Evolutionary conservation across 164 flowering plant species (phyloP).

Genomic region (Aristolochia fimbriata): DNA sequence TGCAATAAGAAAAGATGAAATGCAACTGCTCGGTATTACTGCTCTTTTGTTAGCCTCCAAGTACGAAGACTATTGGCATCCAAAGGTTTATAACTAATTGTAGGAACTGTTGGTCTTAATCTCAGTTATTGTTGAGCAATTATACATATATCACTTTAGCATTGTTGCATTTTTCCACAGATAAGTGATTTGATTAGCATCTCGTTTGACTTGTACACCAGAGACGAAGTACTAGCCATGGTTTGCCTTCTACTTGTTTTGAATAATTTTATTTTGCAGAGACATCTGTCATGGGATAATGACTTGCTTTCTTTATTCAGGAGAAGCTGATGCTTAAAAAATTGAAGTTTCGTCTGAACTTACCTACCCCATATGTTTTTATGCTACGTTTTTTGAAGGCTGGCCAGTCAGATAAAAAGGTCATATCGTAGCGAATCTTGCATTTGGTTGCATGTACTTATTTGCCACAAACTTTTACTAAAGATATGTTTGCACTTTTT

Average conservation of each 20-base stretch:
- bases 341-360: conserved; percentile 67
- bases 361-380: conserved; percentile 77
- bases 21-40: conserved; percentile 92
- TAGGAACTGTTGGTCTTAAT: not conserved
- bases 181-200: conserved; percentile 68
- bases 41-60: conserved; percentile 79
- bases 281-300: not conserved
- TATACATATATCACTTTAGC: conserved; percentile 3
- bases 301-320: conserved; percentile 33
- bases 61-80: conserved; percentile 96
- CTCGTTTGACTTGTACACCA: conserved; percentile 63
- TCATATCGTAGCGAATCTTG: conserved; percentile 2
- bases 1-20: conserved; percentile 47
- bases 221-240: conserved; percentile 71
- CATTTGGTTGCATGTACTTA: not conserved
- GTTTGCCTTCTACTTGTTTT: conserved; percentile 22
- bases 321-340: conserved; percentile 59
- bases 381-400: conserved; percentile 88
- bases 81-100: conserved; percentile 38
- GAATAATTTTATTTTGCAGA: not conserved
- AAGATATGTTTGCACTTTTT: not conserved
- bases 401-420: conserved; percentile 67
- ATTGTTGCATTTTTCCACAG: conserved; percentile 28
- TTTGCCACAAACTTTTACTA: not conserved
- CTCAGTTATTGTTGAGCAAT: conserved; percentile 1